These are phyloP conservation scores for Penicillium digitatum DNA, from an alignment of 2,329 filamentous ascomycete species.

Conservation along the genomic window DNA sequence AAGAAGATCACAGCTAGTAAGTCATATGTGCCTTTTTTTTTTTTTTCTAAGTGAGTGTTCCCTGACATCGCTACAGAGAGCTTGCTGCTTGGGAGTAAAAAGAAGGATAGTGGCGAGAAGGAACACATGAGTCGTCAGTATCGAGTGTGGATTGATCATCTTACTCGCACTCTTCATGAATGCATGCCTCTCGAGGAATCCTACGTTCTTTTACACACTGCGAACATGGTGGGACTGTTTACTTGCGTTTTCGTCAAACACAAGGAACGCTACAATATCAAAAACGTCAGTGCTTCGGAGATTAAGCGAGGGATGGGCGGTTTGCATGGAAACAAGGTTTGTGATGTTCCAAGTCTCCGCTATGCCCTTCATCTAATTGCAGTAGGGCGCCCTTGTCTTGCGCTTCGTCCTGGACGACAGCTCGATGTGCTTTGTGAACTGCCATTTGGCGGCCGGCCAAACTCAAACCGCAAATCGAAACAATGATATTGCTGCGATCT, in stretches of 20 bases:
- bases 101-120: constrained; percentile 71
- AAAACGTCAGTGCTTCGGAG: constrained; percentile 72
- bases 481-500: constrained; percentile 83
- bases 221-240: constrained; percentile 88
- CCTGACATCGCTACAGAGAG: constrained; percentile 55
- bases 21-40: constrained; percentile 25
- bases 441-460: constrained; percentile 92
- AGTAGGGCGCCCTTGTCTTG: constrained; percentile 73
- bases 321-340: constrained; percentile 83
- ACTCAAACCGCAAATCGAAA: constrained; percentile 85
- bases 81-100: constrained; percentile 73
- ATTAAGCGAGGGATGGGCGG: constrained; percentile 97
- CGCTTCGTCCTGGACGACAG: constrained; percentile 93
- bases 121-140: constrained; percentile 98
- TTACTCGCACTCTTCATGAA: constrained; percentile 77
- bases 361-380: constrained; percentile 8
- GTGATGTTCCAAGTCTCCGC: constrained; percentile 1
- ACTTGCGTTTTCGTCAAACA: constrained; percentile 93
- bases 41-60: neutral
- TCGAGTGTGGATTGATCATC: constrained; percentile 89
- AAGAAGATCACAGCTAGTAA: constrained; percentile 92
- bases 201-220: constrained; percentile 83
- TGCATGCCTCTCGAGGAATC: constrained; percentile 70
- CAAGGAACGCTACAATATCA: constrained; percentile 69
- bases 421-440: constrained; percentile 94